Evolutionary conservation across 2,329 filamentous ascomycete species (phyloP).

Genomic region (Diaporthe sp.): DNA sequence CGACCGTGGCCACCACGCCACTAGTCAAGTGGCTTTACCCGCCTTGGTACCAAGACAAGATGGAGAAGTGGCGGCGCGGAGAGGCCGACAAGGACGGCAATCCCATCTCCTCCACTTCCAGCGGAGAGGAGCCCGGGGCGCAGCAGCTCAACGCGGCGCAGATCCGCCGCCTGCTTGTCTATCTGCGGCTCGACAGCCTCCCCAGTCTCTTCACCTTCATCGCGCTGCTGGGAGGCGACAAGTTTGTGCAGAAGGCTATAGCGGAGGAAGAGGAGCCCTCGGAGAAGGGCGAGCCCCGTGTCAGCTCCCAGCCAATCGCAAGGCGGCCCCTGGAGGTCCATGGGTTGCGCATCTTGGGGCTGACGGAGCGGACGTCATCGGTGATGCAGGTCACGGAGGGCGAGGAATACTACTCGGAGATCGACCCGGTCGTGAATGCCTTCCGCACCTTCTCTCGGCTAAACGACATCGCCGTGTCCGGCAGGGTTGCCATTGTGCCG

Average conservation of each 20-base stretch:
- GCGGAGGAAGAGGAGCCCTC: constrained; percentile 30
- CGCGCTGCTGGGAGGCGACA: constrained; percentile 73
- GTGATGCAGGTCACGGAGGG: constrained; percentile 94
- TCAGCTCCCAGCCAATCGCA: constrained; percentile 42
- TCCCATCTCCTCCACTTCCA: constrained; percentile 49
- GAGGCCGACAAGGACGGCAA: constrained; percentile 87
- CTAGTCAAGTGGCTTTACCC: constrained; percentile 82
- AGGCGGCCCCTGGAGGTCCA: constrained; percentile 77
- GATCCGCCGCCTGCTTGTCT: constrained; percentile 78
- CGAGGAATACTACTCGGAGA: constrained; percentile 75
- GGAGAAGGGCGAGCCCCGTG: constrained; percentile 44
- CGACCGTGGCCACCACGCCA: constrained; percentile 86
- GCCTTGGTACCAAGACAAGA: constrained; percentile 66
- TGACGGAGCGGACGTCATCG: constrained; percentile 92
- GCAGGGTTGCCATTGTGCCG: constrained; percentile 83
- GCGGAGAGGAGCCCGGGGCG: constrained; percentile 42
- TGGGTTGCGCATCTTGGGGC: constrained; percentile 85
- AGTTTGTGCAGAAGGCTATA: constrained; percentile 42
- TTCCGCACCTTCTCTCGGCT: constrained; percentile 91
- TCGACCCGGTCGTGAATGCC: constrained; percentile 89
- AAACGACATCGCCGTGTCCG: constrained; percentile 85
- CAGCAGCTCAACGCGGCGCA: constrained; percentile 52
- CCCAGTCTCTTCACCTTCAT: constrained; percentile 86
- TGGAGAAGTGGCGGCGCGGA: constrained; percentile 75
- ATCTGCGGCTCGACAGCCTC: constrained; percentile 87